Conservation (phyloP, 352 stramenopile species). For the Phytopythium helicoides region DNA sequence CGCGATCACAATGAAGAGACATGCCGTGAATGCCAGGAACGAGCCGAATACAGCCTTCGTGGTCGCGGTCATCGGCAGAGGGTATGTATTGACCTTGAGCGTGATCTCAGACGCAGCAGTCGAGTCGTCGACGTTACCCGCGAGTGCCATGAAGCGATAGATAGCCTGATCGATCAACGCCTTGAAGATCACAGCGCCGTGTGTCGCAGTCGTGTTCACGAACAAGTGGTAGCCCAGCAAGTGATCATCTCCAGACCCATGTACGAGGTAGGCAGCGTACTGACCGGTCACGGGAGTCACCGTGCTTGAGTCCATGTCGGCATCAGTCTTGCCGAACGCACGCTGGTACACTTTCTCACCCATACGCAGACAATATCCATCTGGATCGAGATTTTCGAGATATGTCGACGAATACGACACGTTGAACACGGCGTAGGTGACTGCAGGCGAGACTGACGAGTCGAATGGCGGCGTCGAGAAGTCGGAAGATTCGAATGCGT, state of each 20-base stretch:
- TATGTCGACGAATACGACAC: conserved; percentile 26
- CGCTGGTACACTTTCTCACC: conserved; percentile 31
- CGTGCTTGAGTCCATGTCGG: conserved; percentile 78
- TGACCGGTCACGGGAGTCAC: conserved; percentile 24
- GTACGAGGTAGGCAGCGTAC: conserved; percentile 38
- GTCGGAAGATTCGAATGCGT: conserved; percentile 25
- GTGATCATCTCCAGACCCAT: conserved; percentile 13
- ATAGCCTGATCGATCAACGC: conserved; percentile 46
- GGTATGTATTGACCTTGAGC: conserved; percentile 45
- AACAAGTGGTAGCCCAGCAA: conserved; percentile 45
- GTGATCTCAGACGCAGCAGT: conserved; percentile 15
- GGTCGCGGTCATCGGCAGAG: conserved; percentile 42
- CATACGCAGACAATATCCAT: conserved; percentile 34
- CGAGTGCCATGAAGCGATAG: conserved; percentile 28
- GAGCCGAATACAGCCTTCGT: conserved; percentile 44
- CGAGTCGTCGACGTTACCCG: conserved; percentile 12
- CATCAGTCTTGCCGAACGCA: conserved; percentile 32
- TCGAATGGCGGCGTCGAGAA: conserved; percentile 32
- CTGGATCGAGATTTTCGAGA: conserved; percentile 22
- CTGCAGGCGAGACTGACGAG: conserved; percentile 1
- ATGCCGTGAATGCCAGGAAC: conserved; percentile 68
- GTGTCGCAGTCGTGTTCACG: conserved; percentile 45
- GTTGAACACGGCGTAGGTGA: conserved; percentile 27
- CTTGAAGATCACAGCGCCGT: conserved; percentile 49
- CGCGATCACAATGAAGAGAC: conserved; percentile 85